Conservation (phyloP, 805 yeast genomes). For the Cyberlindnera misumaiensis region DNA sequence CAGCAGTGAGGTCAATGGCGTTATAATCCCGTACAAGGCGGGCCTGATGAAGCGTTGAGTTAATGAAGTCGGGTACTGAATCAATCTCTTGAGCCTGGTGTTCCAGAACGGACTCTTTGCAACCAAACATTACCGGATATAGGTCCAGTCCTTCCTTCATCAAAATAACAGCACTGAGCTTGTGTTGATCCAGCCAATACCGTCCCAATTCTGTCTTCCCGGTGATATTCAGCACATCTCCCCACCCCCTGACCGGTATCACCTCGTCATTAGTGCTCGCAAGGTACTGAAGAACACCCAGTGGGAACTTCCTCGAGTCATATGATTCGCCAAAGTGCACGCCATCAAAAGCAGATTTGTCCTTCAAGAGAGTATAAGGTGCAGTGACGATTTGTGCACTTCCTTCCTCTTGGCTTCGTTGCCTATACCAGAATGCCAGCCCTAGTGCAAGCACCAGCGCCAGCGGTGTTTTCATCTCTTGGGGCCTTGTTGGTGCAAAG, state of each 20-base stretch:
- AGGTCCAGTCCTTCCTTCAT: constrained; percentile 11
- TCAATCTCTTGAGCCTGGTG: not conserved
- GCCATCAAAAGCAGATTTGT: not conserved
- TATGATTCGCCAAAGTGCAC: not conserved
- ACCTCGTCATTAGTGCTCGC: not conserved
- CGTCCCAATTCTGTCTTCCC: constrained; percentile 17
- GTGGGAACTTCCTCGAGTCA: constrained; percentile 4
- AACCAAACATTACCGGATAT: constrained; percentile 2
- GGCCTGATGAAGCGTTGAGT: not conserved
- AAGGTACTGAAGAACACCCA: constrained; percentile 3
- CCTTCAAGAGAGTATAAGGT: constrained; percentile 1
- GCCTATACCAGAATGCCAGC: not conserved
- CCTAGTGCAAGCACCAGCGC: no score
- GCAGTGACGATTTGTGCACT: constrained; percentile 3
- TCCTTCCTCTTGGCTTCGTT: not conserved
- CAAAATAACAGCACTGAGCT: constrained; percentile 9
- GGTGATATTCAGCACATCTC: constrained; percentile 8
- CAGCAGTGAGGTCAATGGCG: constrained; percentile 4
- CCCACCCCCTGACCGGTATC: constrained; percentile 15
- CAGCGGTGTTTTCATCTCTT: no score
- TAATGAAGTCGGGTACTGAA: not conserved
- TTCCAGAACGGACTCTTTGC: not conserved
- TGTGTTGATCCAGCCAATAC: constrained; percentile 5
- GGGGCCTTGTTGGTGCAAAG: no score
- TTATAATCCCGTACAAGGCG: constrained; percentile 1